These are phyloP conservation scores for Mucor piriformis DNA, from an alignment of 371 early-diverging fungal genomes.

Conservation along the genomic window DNA sequence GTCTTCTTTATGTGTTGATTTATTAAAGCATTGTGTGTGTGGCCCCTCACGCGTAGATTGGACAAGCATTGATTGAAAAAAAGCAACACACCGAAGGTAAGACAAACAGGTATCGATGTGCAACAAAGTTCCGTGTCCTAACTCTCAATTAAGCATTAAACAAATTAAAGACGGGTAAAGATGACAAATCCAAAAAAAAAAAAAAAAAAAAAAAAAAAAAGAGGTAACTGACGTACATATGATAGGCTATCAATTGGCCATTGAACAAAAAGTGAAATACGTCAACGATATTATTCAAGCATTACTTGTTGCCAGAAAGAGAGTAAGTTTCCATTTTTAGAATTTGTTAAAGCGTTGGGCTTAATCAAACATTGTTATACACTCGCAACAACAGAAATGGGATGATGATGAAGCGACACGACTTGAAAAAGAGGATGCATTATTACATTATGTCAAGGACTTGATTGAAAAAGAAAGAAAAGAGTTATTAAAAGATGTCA, in stretches of 20 bases:
- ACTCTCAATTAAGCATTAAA: no score
- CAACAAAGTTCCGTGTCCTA: no score
- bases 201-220: neutral
- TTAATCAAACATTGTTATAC: no score
- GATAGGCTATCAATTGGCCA: constrained; percentile 55
- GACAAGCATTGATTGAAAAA: constrained; percentile 60
- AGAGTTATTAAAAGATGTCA: constrained; percentile 23
- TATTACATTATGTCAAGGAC: constrained; percentile 62
- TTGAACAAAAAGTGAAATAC: constrained; percentile 60
- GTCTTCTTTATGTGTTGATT: no score
- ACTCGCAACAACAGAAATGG: constrained; percentile 64
- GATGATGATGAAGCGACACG: constrained; percentile 63
- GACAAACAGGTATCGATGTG: neutral
- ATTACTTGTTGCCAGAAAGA: constrained; percentile 58
- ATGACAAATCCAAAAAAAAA: neutral
- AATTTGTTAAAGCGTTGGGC: no score
- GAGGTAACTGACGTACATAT: neutral
- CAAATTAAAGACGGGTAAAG: constrained; percentile 57
- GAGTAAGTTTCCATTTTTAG: constrained; percentile 15
- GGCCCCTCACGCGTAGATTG: no score
- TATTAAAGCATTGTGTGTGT: neutral
- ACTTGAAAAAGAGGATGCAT: constrained; percentile 61
- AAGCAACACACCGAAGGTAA: constrained; percentile 53
- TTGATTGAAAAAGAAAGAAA: constrained; percentile 62
- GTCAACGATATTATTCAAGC: constrained; percentile 64